These are phyloP conservation scores for Ascoidea rubescens DNA, from an alignment of 805 yeast genomes.

Conservation along the genomic window DNA sequence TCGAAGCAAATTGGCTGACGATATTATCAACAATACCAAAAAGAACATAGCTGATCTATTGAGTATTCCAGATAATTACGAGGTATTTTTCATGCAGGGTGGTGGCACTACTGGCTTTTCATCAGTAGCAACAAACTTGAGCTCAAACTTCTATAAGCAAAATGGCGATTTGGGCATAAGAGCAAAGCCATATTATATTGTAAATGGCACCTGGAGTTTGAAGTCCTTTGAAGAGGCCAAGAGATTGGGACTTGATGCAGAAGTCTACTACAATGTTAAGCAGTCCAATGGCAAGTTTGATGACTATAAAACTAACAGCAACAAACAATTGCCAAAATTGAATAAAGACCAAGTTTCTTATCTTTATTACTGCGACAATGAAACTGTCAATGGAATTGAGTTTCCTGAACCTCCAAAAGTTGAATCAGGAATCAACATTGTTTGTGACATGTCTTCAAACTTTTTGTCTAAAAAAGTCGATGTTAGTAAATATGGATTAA, in stretches of 20 bases:
- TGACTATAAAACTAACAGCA: constrained; percentile 21
- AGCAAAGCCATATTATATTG: constrained; percentile 60
- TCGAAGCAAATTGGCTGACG: constrained; percentile 72
- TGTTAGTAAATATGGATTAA: constrained; percentile 71
- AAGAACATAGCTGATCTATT: constrained; percentile 48
- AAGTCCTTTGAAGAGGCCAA: constrained; percentile 79
- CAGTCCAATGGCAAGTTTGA: constrained; percentile 42
- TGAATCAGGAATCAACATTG: constrained; percentile 59
- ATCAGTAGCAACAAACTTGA: constrained; percentile 67
- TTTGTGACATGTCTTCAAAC: constrained; percentile 92
- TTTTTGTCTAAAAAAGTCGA: constrained; percentile 73
- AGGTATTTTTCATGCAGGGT: constrained; percentile 90
- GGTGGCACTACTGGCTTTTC: constrained; percentile 98
- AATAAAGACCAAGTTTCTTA: constrained; percentile 60
- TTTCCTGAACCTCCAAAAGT: constrained; percentile 31
- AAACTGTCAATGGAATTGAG: constrained; percentile 93
- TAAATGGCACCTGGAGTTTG: constrained; percentile 91
- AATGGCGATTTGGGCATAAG: constrained; percentile 51
- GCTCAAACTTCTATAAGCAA: constrained; percentile 54
- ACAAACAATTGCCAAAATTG: constrained; percentile 32
- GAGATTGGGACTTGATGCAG: constrained; percentile 68
- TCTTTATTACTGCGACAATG: constrained; percentile 89
- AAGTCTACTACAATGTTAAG: constrained; percentile 54
- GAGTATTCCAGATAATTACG: constrained; percentile 81
- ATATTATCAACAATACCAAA: constrained; percentile 68